Base-by-base conservation (phyloP, 164 flowering plant genomes). In the Stephania cephalantha region DNA sequence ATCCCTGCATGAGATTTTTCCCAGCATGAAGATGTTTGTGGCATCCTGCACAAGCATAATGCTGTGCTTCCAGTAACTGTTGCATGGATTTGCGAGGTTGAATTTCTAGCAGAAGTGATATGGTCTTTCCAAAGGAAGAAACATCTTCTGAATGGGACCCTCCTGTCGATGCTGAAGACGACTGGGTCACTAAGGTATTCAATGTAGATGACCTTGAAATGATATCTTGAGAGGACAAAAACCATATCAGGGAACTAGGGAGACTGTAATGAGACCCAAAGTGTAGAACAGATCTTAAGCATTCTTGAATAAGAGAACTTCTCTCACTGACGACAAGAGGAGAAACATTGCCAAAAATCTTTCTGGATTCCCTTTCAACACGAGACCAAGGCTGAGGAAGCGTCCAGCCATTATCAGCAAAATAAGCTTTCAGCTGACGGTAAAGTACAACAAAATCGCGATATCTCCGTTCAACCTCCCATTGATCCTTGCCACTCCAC, bases 381-480 rank as follows among this genome's bases (percentile, higher is more conserved):
- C 85, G 78, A 25, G 83, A 83, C 99, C 99, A 95, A 5, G 91
- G 90, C 75, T 86, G 74, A 53, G 99, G 99, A 80, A 95, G 94
- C 76, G 20, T 78, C 87, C 84, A 83, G 20, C 92, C 97, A 45
- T 82, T 88, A 46, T 86, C 86, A n/a, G 85, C 79, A 81, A 80
- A 93, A 9, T 83, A 66, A 55, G 83, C 76, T 80, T 91, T 90
- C 81, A 95, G 69, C 31, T 87, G 88, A 52, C 85, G 87, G 81
- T 90, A 89, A 55, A 95, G 97, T 68, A 91, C 83, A 79, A 69
- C 80, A 78, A 95, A 95, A 77, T 95, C 99, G 75, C 98, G 95
- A 75, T 95, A 95, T 69, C 99, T 85, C 15, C 90, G 90, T 79
- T 93, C 99, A 72, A 93, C 89, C 78, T 95, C 97, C 97, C 97